Percentiles rank a stretch among this genome's conserved stretches.
Conservation (phyloP, 1,139 yeast genomes). For the Taphrina wiesneri region DNA sequence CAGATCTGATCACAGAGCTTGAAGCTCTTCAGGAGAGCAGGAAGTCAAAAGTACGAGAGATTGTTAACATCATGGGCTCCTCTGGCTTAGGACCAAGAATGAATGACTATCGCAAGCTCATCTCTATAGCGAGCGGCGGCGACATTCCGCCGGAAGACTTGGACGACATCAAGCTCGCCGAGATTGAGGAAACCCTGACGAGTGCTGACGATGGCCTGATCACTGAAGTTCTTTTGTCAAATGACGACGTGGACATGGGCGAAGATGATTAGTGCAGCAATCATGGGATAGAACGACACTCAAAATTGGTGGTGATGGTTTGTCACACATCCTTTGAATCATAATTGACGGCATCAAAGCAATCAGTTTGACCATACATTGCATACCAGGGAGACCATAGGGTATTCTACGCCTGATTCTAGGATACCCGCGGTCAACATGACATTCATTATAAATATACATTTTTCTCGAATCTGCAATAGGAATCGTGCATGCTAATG, state of each 20-base stretch:
- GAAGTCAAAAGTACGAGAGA: constrained; percentile 50
- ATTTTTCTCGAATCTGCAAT: no score
- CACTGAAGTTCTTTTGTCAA: background rate
- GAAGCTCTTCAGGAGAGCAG: constrained; percentile 54
- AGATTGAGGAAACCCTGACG: constrained; percentile 21
- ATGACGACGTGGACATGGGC: constrained; percentile 7
- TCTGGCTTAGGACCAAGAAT: constrained; percentile 59
- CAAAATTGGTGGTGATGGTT: no score
- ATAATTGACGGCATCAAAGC: no score
- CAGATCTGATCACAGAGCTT: constrained; percentile 49
- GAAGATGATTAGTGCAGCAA: background rate
- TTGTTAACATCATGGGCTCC: constrained; percentile 52
- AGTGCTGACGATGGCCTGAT: constrained; percentile 9
- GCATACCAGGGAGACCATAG: no score
- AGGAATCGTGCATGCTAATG: no score
- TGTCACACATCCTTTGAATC: no score
- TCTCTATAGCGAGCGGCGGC: constrained; percentile 53
- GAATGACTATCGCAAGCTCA: constrained; percentile 76
- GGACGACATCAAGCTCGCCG: constrained; percentile 21
- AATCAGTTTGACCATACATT: no score
- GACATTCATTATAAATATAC: no score
- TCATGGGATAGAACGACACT: no score
- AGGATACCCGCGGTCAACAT: no score
- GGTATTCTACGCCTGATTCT: no score
- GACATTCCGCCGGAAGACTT: constrained; percentile 19